phyloP scores from a whole-genome alignment of 169 alveolate species.

The Cryptosporidium muris region DNA sequence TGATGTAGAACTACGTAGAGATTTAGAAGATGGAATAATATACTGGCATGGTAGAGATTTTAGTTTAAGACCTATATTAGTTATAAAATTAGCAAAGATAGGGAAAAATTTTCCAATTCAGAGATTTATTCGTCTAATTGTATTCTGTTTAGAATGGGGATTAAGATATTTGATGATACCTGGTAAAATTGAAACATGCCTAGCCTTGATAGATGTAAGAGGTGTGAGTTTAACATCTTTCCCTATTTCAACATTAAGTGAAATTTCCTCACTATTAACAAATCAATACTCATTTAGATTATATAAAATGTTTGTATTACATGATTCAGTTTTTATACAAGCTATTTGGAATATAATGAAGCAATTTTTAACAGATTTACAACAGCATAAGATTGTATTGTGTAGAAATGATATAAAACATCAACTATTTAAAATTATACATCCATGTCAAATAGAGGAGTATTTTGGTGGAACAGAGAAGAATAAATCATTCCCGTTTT shows the following conservation, averaged over 20 bases:
- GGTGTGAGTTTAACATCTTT: conserved; percentile 76
- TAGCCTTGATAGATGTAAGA: conserved; percentile 75
- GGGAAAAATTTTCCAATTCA: conserved; percentile 61
- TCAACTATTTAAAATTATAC: conserved; percentile 64
- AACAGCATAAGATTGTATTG: conserved; percentile 77
- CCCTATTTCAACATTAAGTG: conserved; percentile 77
- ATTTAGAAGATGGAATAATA: conserved; percentile 74
- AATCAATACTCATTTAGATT: conserved; percentile 81
- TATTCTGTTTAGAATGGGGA: conserved; percentile 79
- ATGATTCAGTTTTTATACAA: conserved; percentile 78
- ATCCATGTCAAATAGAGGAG: conserved; percentile 75
- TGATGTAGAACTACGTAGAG: conserved; percentile 64
- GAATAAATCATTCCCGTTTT: conserved; percentile 70
- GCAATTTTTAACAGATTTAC: conserved; percentile 77
- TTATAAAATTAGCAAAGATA: conserved; percentile 59
- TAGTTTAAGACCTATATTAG: conserved; percentile 74
- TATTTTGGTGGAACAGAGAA: conserved; percentile 78
- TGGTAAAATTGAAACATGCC: conserved; percentile 78
- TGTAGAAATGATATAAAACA: conserved; percentile 67
- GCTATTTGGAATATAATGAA: conserved; percentile 77
- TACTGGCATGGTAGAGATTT: conserved; percentile 79
- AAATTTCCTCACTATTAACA: conserved; percentile 76
- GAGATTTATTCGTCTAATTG: conserved; percentile 73
- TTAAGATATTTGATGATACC: conserved; percentile 77
- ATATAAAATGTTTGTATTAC: conserved; percentile 76